Conservation (phyloP, 2,329 filamentous ascomycete species). For the Trichoderma lentiforme region DNA sequence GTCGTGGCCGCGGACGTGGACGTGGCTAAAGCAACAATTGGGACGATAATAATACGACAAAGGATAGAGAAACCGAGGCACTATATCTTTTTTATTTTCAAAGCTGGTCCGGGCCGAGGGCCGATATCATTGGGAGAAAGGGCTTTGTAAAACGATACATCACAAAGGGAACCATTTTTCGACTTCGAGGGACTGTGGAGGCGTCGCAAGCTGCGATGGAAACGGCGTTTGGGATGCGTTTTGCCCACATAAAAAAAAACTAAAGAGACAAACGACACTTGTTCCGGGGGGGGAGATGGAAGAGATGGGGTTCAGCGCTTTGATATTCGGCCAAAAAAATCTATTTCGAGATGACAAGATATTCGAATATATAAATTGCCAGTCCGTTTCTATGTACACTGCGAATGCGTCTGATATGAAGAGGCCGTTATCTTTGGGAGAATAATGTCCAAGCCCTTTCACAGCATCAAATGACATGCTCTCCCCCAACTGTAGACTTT, state of each 20-base stretch:
- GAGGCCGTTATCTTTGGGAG: not conserved
- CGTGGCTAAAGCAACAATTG: constrained; percentile 22
- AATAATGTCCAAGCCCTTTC: not conserved
- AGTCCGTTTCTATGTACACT: not conserved
- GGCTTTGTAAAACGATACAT: constrained; percentile 6
- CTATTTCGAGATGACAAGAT: constrained; percentile 23
- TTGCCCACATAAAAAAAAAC: constrained; percentile 28
- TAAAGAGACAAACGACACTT: constrained; percentile 24
- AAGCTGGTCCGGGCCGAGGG: not conserved
- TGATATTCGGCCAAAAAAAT: constrained; percentile 25
- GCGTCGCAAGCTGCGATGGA: constrained; percentile 29
- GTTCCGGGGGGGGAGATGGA: constrained; percentile 18
- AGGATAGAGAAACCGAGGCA: not conserved
- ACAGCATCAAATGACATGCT: not conserved
- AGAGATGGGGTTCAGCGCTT: constrained; percentile 26
- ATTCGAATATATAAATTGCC: constrained; percentile 31
- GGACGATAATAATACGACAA: constrained; percentile 7
- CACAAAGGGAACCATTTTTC: constrained; percentile 19
- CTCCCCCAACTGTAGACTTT: not conserved
- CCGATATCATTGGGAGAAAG: not conserved
- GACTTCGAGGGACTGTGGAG: constrained; percentile 23
- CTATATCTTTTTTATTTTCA: not conserved
- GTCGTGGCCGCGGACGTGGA: constrained; percentile 42
- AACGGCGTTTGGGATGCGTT: constrained; percentile 36
- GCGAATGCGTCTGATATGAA: not conserved